Percentiles rank a stretch among this genome's conserved stretches.
Evolutionary conservation across 495 filamentous ascomycete species (phyloP).

Genomic region (Penicillium roqueforti): DNA sequence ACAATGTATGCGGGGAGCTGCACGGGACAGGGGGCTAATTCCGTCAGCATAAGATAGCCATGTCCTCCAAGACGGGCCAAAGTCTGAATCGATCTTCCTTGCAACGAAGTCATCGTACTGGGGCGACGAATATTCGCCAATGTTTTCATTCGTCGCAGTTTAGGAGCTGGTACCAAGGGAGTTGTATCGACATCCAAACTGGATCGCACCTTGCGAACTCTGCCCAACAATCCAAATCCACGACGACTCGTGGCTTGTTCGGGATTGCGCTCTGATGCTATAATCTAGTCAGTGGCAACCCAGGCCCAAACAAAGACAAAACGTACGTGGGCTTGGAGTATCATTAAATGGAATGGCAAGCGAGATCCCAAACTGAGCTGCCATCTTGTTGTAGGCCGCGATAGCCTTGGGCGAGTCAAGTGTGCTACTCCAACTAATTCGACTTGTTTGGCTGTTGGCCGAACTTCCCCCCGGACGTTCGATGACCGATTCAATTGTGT

Average conservation of each 20-base stretch:
- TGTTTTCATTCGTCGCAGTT: constrained; percentile 43
- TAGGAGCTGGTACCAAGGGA: constrained; percentile 46
- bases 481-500: not conserved
- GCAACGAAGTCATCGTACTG: constrained; percentile 52
- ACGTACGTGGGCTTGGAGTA: constrained; percentile 8
- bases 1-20: constrained; percentile 72
- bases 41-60: constrained; percentile 61
- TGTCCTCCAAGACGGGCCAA: constrained; percentile 71
- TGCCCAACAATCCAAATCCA: constrained; percentile 23
- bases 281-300: not conserved
- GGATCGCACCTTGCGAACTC: constrained; percentile 36
- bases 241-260: not conserved
- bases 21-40: constrained; percentile 60
- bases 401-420: constrained; percentile 23
- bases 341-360: constrained; percentile 10
- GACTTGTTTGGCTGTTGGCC: constrained; percentile 10
- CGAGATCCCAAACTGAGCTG: constrained; percentile 18
- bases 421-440: constrained; percentile 15
- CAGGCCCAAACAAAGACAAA: not conserved
- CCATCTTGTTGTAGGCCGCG: constrained; percentile 28
- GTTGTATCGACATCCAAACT: constrained; percentile 29
- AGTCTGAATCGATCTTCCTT: constrained; percentile 57
- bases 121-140: constrained; percentile 30
- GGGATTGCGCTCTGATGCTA: not conserved
- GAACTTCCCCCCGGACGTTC: not conserved